phyloP scores from a whole-genome alignment of 1,284 basidiomycete genomes.

The Rhodotorula sp. region DNA sequence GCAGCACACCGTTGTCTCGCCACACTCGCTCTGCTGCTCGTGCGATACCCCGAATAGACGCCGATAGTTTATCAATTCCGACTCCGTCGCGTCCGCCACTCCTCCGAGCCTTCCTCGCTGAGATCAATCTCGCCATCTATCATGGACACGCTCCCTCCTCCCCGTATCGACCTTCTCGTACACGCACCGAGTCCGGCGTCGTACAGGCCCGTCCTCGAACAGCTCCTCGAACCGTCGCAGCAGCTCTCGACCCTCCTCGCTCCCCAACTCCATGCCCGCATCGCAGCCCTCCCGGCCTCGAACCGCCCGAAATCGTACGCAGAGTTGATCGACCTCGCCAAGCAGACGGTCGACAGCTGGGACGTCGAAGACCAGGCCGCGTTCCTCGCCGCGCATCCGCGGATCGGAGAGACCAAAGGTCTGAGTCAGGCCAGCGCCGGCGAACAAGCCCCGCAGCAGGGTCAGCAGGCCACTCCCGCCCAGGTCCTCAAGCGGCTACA shows the following conservation, averaged over 20 bases:
- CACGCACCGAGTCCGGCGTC: constrained; percentile 22
- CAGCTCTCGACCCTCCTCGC: constrained; percentile 60
- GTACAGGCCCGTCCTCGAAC: constrained; percentile 52
- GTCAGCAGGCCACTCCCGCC: constrained; percentile 33
- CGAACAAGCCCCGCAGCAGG: constrained; percentile 63
- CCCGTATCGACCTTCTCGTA: constrained; percentile 35
- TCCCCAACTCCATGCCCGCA: constrained; percentile 55
- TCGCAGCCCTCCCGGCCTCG: constrained; percentile 6
- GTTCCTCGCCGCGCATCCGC: constrained; percentile 79
- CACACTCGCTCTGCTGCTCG: background rate
- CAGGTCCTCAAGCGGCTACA: constrained; percentile 41
- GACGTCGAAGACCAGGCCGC: constrained; percentile 58
- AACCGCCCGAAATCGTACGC: constrained; percentile 53
- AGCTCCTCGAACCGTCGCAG: constrained; percentile 69
- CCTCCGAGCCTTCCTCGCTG: background rate
- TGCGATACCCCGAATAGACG: too few relatives aligned
- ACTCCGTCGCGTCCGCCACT: background rate
- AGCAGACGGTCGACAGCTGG: constrained; percentile 61
- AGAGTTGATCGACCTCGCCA: constrained; percentile 62
- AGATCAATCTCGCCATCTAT: background rate
- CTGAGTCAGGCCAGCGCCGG: constrained; percentile 69
- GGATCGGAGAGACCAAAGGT: constrained; percentile 73
- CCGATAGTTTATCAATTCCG: too few relatives aligned
- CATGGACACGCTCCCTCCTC: constrained; percentile 28
- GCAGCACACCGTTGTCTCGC: too few relatives aligned